These are phyloP conservation scores for Coemansia sp. DNA, from an alignment of 192 early-diverging fungal species.

Conservation along the genomic window DNA sequence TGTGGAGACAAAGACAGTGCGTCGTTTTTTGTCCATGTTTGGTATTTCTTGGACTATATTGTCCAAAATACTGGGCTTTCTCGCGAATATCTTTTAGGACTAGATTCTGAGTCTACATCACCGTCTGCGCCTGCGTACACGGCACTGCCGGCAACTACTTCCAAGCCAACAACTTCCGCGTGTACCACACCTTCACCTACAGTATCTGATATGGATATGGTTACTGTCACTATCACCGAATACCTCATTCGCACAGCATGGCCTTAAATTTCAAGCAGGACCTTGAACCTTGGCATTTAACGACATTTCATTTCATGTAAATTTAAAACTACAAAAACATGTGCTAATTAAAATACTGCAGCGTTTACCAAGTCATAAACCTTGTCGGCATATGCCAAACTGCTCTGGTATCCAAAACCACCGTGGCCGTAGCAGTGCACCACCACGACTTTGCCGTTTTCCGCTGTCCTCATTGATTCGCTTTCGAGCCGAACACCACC, in stretches of 20 bases:
- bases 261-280: not conserved
- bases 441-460: constrained; percentile 25
- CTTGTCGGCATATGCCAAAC: constrained; percentile 20
- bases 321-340: too few species aligned
- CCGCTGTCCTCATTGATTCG: not conserved
- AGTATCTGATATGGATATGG: not conserved
- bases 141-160: not conserved
- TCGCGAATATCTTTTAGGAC: constrained; percentile 4
- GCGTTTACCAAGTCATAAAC: constrained; percentile 12
- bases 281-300: too few species aligned
- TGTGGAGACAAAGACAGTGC: constrained; percentile 15
- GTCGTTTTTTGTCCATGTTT: constrained; percentile 18
- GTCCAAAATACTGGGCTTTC: constrained; percentile 8
- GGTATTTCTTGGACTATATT: constrained; percentile 17
- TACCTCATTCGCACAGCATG: not conserved
- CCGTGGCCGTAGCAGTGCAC: constrained; percentile 70
- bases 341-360: not conserved
- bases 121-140: not conserved
- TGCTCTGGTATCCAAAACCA: constrained; percentile 57
- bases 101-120: not conserved
- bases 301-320: too few species aligned
- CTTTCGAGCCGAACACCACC: constrained; percentile 58
- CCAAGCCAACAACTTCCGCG: not conserved
- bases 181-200: not conserved
- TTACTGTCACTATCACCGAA: not conserved